Evolutionary conservation across 2,329 filamentous ascomycete genomes (phyloP).

Genomic region (Microsporum ferrugineum): DNA sequence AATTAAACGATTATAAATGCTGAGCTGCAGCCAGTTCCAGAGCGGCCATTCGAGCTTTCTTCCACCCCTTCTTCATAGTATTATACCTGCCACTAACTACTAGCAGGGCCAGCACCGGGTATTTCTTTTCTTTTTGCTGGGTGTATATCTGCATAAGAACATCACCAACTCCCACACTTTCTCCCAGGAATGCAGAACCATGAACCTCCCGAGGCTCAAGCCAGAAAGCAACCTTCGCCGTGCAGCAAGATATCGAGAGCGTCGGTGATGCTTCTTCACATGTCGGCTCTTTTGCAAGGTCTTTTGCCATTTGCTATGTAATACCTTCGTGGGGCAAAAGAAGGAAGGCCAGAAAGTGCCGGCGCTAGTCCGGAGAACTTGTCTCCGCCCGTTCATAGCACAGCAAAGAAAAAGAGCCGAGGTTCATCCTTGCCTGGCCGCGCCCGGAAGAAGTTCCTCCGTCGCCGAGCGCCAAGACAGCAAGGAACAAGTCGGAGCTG

Average conservation of each 20-base stretch:
- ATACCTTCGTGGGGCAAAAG: too few species aligned
- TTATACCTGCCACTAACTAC: not conserved
- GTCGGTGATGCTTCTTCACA: not conserved
- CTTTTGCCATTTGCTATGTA: not conserved
- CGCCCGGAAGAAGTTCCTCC: not conserved
- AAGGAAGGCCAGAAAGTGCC: not conserved
- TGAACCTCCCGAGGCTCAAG: not conserved
- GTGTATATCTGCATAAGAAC: not conserved
- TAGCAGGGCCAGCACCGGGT: not conserved
- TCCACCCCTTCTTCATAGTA: not conserved
- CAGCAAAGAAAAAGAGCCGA: not conserved
- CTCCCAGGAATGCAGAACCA: not conserved
- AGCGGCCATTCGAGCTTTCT: not conserved
- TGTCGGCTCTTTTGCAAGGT: not conserved
- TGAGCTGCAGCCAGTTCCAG: not conserved
- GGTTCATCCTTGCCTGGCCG: conserved; percentile 1
- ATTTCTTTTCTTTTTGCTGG: not conserved
- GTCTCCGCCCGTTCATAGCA: not conserved
- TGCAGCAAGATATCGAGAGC: not conserved
- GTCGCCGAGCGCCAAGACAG: not conserved
- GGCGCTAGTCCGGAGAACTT: not conserved
- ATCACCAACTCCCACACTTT: not conserved
- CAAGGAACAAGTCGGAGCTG: not conserved
- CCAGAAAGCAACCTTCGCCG: not conserved
- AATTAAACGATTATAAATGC: conserved; percentile 3